Conservation (phyloP, 2,329 filamentous ascomycete genomes). For the Xylariaceae sp. region DNA sequence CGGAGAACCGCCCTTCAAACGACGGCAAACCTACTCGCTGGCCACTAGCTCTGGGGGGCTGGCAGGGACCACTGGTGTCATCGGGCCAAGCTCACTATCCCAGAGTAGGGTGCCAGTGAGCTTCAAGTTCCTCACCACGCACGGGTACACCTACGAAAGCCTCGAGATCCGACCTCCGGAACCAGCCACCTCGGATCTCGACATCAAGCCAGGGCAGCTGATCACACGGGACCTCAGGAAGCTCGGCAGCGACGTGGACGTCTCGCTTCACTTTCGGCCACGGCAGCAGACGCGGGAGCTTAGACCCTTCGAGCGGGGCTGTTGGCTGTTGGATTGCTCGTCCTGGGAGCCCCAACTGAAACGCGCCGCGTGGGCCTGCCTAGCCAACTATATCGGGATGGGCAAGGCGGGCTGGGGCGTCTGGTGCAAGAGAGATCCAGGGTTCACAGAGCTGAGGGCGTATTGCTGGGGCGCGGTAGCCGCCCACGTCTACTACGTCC, state of each 20-base stretch:
- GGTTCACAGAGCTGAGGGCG: slow-evolving; percentile 50
- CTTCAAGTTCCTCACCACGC: slow-evolving; percentile 21
- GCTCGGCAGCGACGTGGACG: slow-evolving; percentile 47
- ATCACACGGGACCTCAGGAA: slow-evolving; percentile 51
- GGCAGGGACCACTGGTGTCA: slow-evolving; percentile 32
- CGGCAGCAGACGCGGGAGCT: slow-evolving; percentile 42
- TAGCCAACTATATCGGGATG: slow-evolving; percentile 53
- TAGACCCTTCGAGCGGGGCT: slow-evolving; percentile 63
- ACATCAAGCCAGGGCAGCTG: slow-evolving; percentile 43
- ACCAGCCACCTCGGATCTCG: slow-evolving; percentile 42
- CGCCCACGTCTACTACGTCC: slow-evolving; percentile 66
- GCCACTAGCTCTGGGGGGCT: slow-evolving; percentile 22
- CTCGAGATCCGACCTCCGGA: slow-evolving; percentile 50
- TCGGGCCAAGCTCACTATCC: slow-evolving; percentile 24
- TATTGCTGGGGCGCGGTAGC: slow-evolving; percentile 76
- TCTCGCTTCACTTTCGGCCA: slow-evolving; percentile 50
- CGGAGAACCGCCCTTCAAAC: slow-evolving; percentile 33
- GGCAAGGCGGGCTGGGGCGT: slow-evolving; percentile 64
- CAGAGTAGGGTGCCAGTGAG: slow-evolving; percentile 14
- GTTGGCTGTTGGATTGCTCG: slow-evolving; percentile 63
- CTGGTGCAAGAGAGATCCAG: slow-evolving; percentile 45
- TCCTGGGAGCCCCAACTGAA: slow-evolving; percentile 47
- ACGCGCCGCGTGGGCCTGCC: slow-evolving; percentile 54
- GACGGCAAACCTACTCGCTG: slow-evolving; percentile 14
- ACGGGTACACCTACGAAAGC: slow-evolving; percentile 27